phyloP scores from a whole-genome alignment of 768 basidiomycete genomes.

The Suillus occidentalis region DNA sequence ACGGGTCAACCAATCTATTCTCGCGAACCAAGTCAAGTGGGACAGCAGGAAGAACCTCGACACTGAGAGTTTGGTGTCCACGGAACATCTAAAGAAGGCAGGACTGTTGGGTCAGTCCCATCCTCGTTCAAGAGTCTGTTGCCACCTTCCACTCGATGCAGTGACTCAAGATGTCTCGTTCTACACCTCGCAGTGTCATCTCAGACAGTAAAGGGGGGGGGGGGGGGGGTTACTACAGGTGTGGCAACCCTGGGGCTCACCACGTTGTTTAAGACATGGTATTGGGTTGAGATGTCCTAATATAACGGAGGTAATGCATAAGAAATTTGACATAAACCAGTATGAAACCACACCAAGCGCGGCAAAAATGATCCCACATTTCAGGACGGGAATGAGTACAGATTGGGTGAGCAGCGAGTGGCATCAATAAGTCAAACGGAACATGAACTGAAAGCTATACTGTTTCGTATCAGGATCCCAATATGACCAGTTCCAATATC shows the following conservation, averaged over 20 bases:
- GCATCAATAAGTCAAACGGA: slow-evolving; percentile 52
- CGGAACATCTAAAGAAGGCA: neutral
- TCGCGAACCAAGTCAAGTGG: neutral
- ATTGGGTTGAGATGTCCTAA: slow-evolving; percentile 19
- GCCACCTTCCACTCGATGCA: neutral
- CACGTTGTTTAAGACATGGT: slow-evolving; percentile 8
- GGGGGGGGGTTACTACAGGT: neutral
- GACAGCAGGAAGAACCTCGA: neutral
- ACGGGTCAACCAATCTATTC: neutral
- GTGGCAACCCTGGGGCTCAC: neutral
- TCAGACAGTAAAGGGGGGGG: neutral
- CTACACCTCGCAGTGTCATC: neutral
- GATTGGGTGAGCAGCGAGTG: slow-evolving; percentile 5
- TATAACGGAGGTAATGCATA: neutral
- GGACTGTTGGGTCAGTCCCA: neutral
- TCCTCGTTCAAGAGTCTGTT: neutral
- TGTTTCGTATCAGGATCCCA: slow-evolving; percentile 99
- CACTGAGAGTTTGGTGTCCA: neutral
- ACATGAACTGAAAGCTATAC: slow-evolving; percentile 98
- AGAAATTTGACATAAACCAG: neutral
- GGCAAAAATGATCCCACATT: neutral
- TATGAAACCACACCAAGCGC: neutral
- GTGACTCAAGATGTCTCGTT: too few relatives aligned
- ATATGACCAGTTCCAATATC: slow-evolving; percentile 96
- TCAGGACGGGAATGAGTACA: neutral